These are phyloP conservation scores for Penicillium turbatum DNA, from an alignment of 495 filamentous ascomycete species.

Conservation along the genomic window DNA sequence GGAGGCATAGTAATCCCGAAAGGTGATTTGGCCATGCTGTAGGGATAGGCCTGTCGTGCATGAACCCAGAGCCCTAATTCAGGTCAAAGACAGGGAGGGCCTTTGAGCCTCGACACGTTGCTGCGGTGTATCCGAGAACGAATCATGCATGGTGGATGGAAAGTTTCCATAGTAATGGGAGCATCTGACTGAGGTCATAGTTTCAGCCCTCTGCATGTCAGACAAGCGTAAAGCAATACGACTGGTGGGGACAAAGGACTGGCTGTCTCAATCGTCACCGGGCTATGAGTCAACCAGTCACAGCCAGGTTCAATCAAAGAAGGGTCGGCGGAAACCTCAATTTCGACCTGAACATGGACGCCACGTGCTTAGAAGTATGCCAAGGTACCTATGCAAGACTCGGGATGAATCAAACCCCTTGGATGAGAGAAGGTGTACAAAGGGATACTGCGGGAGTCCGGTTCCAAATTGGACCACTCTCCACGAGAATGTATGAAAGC, in stretches of 20 bases:
- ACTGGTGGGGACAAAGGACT: conserved; percentile 3
- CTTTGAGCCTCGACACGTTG: conserved; percentile 10
- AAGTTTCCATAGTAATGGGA: conserved; percentile 10
- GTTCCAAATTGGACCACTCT: conserved; percentile 20
- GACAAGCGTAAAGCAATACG: conserved; percentile 3
- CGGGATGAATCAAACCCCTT: conserved; percentile 5
- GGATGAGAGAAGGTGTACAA: conserved; percentile 1
- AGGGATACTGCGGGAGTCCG: conserved; percentile 7
- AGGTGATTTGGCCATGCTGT: not conserved
- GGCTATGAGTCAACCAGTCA: conserved; percentile 16
- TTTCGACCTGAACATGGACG: not conserved
- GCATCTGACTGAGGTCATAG: conserved; percentile 6
- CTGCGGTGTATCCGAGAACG: not conserved
- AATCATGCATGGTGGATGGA: conserved; percentile 4
- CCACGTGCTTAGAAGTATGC: conserved; percentile 16
- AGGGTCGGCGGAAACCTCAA: conserved; percentile 2
- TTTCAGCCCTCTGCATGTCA: conserved; percentile 16
- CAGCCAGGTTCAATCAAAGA: not conserved
- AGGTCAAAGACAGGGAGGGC: not conserved
- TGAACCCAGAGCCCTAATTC: not conserved
- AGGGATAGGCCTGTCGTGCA: not conserved
- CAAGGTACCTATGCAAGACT: conserved; percentile 12
- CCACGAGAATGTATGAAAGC: conserved; percentile 12
- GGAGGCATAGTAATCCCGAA: conserved; percentile 11
- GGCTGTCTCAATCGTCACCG: conserved; percentile 1